Evolutionary conservation across 305 asterid genomes (phyloP), one percentile per base, ranked within the genome.

Genomic region (Stenogyne calaminthoides): DNA sequence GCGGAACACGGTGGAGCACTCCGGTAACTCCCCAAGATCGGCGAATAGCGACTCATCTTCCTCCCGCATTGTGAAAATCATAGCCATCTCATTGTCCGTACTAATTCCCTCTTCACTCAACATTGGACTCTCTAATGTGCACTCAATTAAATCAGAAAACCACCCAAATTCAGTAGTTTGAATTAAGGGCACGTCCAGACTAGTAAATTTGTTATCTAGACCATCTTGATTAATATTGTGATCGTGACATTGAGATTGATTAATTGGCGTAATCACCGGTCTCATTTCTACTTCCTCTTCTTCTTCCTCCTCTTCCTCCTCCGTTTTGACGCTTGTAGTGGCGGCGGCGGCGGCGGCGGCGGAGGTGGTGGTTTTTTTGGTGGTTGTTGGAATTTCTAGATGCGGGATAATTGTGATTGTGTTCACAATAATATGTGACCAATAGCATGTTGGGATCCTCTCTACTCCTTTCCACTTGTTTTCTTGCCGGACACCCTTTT

Each of bases 401-500:
- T 5, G 88, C 80, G 64, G 96, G 97, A 82, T 84, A 84, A 16
- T n/a, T 83, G 82, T 93, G 98, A 77, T 93, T 91, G 80, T 93
- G 98, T 7, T 89, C 96, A 37, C 96, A 89, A 69, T 95, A 82
- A 76, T 93, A 93, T 2, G 98, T 88, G 22, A 93, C 93, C 11
- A 88, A 62, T 3, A 93, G 70, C 89, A 80, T 84, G 69, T 62
- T 80, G 2, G 98, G 92, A 78, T 93, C 95, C 25, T 70, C 59
- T 47, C 82, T 76, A 67, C 89, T 91, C 71, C 97, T 87, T 80
- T 93, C 98, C 7, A 93, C 97, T 82, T 93, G 98, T 72, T 93
- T 93, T 80, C 93, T 91, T 3, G 98, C 97, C 2, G 97, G 98
- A 47, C 98, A 91, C 2, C 98, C 98, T 57, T 91, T 91, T 16